A percentile compares a stretch with the other conserved stretches of the same genome.
Evolutionary conservation across 2,329 filamentous ascomycete species (phyloP).

Genomic region (Talaromyces sp.): DNA sequence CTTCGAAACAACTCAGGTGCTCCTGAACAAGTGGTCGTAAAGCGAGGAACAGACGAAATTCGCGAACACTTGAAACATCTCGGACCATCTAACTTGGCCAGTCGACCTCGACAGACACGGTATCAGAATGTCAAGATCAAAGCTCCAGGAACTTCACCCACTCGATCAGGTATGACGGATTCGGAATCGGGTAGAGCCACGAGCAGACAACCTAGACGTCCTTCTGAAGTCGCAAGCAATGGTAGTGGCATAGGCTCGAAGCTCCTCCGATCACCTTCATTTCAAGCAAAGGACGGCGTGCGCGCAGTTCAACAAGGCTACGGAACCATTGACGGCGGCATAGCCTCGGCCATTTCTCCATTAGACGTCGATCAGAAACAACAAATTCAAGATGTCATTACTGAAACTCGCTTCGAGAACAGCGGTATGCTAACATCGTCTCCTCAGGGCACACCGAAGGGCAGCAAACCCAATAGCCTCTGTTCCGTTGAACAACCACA

Average conservation of each 20-base stretch:
- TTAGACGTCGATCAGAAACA: not conserved
- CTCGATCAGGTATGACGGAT: constrained; percentile 33
- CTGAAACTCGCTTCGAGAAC: constrained; percentile 20
- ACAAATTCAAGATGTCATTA: constrained; percentile 23
- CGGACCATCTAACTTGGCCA: constrained; percentile 61
- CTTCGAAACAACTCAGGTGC: constrained; percentile 34
- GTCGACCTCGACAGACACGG: constrained; percentile 57
- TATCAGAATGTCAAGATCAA: constrained; percentile 65
- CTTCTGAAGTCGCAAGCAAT: constrained; percentile 48
- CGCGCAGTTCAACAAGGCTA: constrained; percentile 22
- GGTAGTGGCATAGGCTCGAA: not conserved
- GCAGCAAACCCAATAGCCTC: constrained; percentile 26
- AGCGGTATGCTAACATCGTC: not conserved
- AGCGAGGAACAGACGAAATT: constrained; percentile 54
- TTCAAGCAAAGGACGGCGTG: constrained; percentile 28
- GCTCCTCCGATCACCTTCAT: constrained; percentile 6
- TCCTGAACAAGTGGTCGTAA: constrained; percentile 35
- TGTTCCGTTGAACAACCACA: constrained; percentile 25
- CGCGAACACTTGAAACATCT: constrained; percentile 60
- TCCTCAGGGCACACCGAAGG: not conserved
- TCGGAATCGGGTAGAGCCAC: constrained; percentile 33
- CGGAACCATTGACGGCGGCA: constrained; percentile 10
- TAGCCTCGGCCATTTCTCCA: not conserved
- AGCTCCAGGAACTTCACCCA: constrained; percentile 45
- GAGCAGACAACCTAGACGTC: constrained; percentile 50